phyloP scores from a whole-genome alignment of 768 basidiomycete genomes.

The Lactifluus echinatus region DNA sequence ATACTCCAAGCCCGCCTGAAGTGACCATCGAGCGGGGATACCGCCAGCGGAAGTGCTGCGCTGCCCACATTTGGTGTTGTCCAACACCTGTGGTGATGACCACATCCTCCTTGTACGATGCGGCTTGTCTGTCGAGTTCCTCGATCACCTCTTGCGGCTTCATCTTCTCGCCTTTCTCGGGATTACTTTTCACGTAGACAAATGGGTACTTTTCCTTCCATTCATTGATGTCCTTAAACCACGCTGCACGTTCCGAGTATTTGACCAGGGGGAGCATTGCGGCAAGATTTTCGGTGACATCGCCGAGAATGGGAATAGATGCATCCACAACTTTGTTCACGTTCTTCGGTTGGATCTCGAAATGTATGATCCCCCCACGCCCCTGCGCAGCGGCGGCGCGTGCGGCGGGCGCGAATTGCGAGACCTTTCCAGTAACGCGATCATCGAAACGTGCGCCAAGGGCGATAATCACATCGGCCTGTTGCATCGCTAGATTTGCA shows the following conservation, averaged over 20 bases:
- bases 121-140: conserved; percentile 79
- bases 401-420: conserved; percentile 86
- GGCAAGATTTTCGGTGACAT: conserved; percentile 78
- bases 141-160: conserved; percentile 98
- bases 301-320: conserved; percentile 87
- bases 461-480: conserved; percentile 95
- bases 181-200: conserved; percentile 58
- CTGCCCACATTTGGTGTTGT: conserved; percentile 99
- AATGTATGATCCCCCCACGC: conserved; percentile 95
- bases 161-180: conserved; percentile 51
- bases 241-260: conserved; percentile 52
- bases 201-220: conserved; percentile 93
- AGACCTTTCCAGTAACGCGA: conserved; percentile 89
- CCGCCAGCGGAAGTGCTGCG: conserved; percentile 88
- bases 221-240: conserved; percentile 73
- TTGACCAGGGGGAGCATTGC: conserved; percentile 75
- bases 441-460: conserved; percentile 97
- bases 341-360: conserved; percentile 98
- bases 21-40: conserved; percentile 83
- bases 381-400: conserved; percentile 76
- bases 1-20: conserved; percentile 87
- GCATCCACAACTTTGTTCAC: conserved; percentile 98
- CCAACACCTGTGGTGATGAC: conserved; percentile 92
- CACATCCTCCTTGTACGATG: conserved; percentile 75
- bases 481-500: conserved; percentile 96